Evolutionary conservation across 306 rosid genomes (phyloP).

Genomic region (Gastrolobium bilobum): DNA sequence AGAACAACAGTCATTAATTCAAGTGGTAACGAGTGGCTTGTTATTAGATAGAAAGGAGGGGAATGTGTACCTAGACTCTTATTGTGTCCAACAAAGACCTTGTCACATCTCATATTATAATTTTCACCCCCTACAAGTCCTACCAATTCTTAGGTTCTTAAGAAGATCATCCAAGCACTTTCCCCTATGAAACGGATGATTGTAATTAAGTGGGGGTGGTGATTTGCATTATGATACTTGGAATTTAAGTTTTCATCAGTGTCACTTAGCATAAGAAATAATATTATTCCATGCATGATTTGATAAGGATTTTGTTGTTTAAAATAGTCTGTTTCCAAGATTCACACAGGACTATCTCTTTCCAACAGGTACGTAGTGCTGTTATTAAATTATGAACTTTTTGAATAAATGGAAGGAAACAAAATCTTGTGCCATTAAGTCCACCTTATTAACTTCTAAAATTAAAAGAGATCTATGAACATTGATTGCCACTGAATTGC

Average conservation of each 20-base stretch:
- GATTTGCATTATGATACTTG: conserved; percentile 26
- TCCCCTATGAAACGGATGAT: not conserved
- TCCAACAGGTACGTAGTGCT: conserved; percentile 33
- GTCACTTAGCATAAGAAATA: conserved; percentile 3
- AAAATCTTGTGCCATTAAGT: conserved; percentile 35
- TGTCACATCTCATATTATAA: not conserved
- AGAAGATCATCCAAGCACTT: not conserved
- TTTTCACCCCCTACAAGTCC: not conserved
- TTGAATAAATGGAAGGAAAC: conserved; percentile 40
- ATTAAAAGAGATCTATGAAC: conserved; percentile 37
- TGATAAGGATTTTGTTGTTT: conserved; percentile 25
- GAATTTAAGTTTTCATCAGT: conserved; percentile 2
- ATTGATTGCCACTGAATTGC: conserved; percentile 44
- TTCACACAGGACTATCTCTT: conserved; percentile 19
- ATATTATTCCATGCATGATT: conserved; percentile 27
- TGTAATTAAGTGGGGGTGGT: conserved; percentile 4
- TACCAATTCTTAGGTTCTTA: not conserved
- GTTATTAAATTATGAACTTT: conserved; percentile 42
- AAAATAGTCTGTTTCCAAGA: conserved; percentile 40
- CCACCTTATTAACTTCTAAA: conserved; percentile 37
- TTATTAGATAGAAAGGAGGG: not conserved
- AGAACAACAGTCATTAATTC: too few species aligned
- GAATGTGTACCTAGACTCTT: conserved; percentile 7
- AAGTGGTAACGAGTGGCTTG: too few species aligned
- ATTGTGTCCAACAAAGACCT: not conserved